phyloP scores from a whole-genome alignment of 257 asterid genomes.

The Lantana camara region DNA sequence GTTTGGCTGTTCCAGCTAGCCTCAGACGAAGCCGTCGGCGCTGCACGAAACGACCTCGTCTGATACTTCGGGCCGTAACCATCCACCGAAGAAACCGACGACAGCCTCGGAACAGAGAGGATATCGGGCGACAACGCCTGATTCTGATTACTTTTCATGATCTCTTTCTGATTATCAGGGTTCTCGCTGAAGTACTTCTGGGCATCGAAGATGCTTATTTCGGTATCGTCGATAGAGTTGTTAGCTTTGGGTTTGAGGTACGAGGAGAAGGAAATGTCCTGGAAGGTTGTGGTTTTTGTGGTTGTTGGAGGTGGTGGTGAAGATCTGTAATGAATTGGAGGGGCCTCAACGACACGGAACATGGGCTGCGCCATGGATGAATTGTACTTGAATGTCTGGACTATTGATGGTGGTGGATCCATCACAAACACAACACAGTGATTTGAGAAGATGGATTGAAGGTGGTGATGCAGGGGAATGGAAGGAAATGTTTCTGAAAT shows the following conservation, averaged over 20 bases:
- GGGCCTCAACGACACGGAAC: slow-evolving; percentile 41
- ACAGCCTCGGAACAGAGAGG: slow-evolving; percentile 20
- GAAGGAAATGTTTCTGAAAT: slow-evolving; percentile 31
- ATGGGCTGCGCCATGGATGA: slow-evolving; percentile 48
- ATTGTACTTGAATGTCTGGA: slow-evolving; percentile 48
- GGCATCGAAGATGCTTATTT: slow-evolving; percentile 84
- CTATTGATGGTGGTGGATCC: slow-evolving; percentile 50
- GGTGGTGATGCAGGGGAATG: too few relatives aligned
- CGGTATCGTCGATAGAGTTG: slow-evolving; percentile 47
- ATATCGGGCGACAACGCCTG: slow-evolving; percentile 21
- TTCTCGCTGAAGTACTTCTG: slow-evolving; percentile 73
- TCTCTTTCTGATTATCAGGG: slow-evolving; percentile 37
- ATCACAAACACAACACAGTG: slow-evolving; percentile 30
- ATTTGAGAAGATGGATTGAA: not conserved
- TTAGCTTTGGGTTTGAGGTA: slow-evolving; percentile 40
- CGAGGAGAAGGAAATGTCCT: slow-evolving; percentile 61
- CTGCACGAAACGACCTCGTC: slow-evolving; percentile 59
- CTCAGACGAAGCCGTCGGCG: slow-evolving; percentile 91
- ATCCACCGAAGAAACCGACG: slow-evolving; percentile 60
- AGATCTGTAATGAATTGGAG: slow-evolving; percentile 47
- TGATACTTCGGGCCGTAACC: slow-evolving; percentile 52
- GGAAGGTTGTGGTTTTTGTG: not conserved
- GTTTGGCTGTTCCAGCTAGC: slow-evolving; percentile 94
- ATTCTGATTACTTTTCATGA: not conserved
- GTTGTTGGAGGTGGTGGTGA: not conserved